Conservation (phyloP, 345 rosid genomes). For the Gossypium longicalyx region DNA sequence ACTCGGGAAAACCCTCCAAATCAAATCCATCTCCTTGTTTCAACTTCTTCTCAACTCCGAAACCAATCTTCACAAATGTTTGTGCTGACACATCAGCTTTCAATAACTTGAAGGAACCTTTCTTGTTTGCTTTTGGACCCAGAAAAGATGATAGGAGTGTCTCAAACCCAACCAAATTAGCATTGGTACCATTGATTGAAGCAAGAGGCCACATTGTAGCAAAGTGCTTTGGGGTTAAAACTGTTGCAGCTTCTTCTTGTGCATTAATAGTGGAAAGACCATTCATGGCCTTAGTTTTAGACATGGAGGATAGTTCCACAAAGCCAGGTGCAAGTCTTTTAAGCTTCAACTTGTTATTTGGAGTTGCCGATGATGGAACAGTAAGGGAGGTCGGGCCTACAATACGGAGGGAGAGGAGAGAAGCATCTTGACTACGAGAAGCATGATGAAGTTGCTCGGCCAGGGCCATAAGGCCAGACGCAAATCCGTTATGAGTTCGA, state of each 20-base stretch:
- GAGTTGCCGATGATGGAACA: conserved; percentile 37
- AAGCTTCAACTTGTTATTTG: conserved; percentile 44
- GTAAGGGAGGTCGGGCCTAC: conserved; percentile 86
- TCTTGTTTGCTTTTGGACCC: conserved; percentile 60
- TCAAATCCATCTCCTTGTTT: conserved; percentile 39
- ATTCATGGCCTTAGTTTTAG: conserved; percentile 26
- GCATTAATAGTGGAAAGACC: conserved; percentile 31
- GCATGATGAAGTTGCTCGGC: conserved; percentile 75
- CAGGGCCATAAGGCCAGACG: conserved; percentile 75
- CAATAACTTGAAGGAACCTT: conserved; percentile 72
- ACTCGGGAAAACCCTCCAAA: conserved; percentile 48
- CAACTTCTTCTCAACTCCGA: conserved; percentile 79
- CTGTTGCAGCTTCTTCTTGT: conserved; percentile 35
- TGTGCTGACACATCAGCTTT: conserved; percentile 60
- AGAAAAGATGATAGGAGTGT: conserved; percentile 62
- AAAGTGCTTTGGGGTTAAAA: conserved; percentile 66
- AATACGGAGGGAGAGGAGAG: conserved; percentile 75
- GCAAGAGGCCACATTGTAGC: conserved; percentile 89
- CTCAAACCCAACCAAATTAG: conserved; percentile 74
- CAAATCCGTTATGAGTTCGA: conserved; percentile 47
- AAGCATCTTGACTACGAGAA: conserved; percentile 40
- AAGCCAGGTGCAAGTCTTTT: conserved; percentile 8
- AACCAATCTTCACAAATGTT: conserved; percentile 77
- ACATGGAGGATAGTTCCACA: not conserved
- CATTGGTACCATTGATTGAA: conserved; percentile 71